These are phyloP conservation scores for Rhododendron griersonianum DNA, from an alignment of 148 eudicot genomes.

Conservation along the genomic window DNA sequence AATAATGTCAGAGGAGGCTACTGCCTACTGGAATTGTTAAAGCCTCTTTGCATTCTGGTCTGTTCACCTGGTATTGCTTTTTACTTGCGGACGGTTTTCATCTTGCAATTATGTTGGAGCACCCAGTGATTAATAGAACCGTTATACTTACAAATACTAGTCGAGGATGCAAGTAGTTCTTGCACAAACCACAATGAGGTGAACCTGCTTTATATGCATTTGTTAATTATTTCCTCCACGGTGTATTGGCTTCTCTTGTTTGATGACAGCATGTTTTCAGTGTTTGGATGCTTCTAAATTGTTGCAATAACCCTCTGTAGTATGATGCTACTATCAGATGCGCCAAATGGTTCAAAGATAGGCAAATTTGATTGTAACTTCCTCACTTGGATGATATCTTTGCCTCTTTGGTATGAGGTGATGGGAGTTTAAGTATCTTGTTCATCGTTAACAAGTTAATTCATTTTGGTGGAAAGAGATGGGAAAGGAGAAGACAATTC, in stretches of 20 bases:
- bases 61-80: background rate
- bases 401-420: background rate
- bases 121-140: background rate
- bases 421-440: background rate
- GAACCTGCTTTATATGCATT: background rate
- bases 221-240: background rate
- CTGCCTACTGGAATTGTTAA: background rate
- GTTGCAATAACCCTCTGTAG: background rate
- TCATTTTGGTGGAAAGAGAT: background rate
- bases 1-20: background rate
- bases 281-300: background rate
- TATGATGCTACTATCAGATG: background rate
- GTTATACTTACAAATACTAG: background rate
- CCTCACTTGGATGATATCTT: background rate
- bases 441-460: background rate
- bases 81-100: background rate
- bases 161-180: background rate
- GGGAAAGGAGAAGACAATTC: background rate
- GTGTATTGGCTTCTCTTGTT: background rate
- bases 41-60: background rate
- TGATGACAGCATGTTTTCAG: background rate
- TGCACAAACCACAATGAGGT: background rate
- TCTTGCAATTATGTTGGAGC: background rate
- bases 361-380: background rate
- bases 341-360: slow-evolving; percentile 1